phyloP scores from a whole-genome alignment of 2,329 filamentous ascomycete species.

The Passalora sequoiae region DNA sequence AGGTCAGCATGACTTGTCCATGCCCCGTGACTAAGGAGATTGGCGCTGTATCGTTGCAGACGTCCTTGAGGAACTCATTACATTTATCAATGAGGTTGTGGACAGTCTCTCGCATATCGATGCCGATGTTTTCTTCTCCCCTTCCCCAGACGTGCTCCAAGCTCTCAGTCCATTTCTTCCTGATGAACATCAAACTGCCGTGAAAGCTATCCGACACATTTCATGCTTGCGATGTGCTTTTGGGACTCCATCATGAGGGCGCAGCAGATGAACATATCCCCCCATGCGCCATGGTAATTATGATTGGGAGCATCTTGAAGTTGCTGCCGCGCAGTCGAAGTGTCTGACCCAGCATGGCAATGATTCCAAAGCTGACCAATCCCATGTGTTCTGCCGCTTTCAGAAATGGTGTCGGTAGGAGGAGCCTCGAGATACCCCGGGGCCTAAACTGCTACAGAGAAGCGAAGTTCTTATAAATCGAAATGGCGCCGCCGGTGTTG shows the following conservation, averaged over 20 bases:
- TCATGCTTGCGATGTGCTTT: neutral
- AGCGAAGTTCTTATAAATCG: conserved; percentile 4
- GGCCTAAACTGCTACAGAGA: conserved; percentile 5
- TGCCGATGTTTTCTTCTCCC: conserved; percentile 6
- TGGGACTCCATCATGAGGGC: conserved; percentile 9
- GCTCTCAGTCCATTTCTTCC: conserved; percentile 1
- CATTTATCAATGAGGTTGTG: conserved; percentile 4
- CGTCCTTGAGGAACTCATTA: conserved; percentile 2
- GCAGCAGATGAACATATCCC: conserved; percentile 9
- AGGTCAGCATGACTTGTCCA: conserved; percentile 9
- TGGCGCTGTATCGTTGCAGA: conserved; percentile 1
- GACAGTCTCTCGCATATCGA: conserved; percentile 10
- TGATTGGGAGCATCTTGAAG: conserved; percentile 13
- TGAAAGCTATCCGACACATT: too few relatives aligned
- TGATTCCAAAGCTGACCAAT: conserved; percentile 11
- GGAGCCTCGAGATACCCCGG: conserved; percentile 5
- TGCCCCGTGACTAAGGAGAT: conserved; percentile 6
- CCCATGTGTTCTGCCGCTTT: neutral
- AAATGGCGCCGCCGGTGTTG: too few relatives aligned
- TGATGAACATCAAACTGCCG: conserved; percentile 4
- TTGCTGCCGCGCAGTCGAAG: conserved; percentile 11
- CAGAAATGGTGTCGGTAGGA: neutral
- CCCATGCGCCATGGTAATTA: conserved; percentile 8
- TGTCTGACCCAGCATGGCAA: conserved; percentile 12
- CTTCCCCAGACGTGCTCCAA: conserved; percentile 8